phyloP scores from a whole-genome alignment of 495 filamentous ascomycete species.

The Penicillium mononematosum region DNA sequence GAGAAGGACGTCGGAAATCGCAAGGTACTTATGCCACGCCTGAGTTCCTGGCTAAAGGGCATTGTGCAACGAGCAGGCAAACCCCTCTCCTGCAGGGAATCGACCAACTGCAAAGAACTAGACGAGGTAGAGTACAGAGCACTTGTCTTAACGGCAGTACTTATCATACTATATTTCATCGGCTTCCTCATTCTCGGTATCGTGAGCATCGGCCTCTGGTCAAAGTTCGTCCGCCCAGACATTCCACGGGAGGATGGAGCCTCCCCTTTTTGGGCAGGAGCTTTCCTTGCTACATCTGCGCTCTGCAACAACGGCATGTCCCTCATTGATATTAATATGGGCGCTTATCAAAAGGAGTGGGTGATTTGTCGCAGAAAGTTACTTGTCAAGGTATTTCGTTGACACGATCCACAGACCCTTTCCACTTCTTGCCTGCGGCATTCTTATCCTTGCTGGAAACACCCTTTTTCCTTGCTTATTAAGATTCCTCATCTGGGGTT shows the following conservation, averaged over 20 bases:
- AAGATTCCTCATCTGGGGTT: conserved; percentile 65
- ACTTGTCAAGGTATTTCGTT: conserved; percentile 1
- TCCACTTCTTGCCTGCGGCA: conserved; percentile 67
- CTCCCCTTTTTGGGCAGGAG: conserved; percentile 55
- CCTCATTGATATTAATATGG: conserved; percentile 77
- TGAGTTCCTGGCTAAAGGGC: conserved; percentile 12
- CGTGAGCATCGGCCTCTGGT: conserved; percentile 68
- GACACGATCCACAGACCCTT: conserved; percentile 38
- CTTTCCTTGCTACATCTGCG: conserved; percentile 55
- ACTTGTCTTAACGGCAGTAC: conserved; percentile 59
- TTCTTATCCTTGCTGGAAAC: conserved; percentile 80
- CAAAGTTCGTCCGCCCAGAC: conserved; percentile 56
- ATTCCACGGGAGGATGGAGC: conserved; percentile 61
- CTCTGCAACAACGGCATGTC: conserved; percentile 90
- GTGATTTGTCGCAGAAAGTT: neutral
- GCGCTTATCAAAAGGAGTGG: conserved; percentile 37
- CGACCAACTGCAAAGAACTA: conserved; percentile 61
- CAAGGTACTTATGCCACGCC: conserved; percentile 10
- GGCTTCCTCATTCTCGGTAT: conserved; percentile 68
- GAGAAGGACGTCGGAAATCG: conserved; percentile 9
- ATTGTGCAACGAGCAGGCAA: conserved; percentile 23
- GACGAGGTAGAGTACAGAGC: conserved; percentile 75
- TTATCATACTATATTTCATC: conserved; percentile 72
- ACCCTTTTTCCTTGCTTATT: conserved; percentile 75
- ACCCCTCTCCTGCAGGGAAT: conserved; percentile 32